Evolutionary conservation across 306 rosid species (phyloP), one percentile per base, ranked within the genome.

Genomic region (Lathyrus sativus): DNA sequence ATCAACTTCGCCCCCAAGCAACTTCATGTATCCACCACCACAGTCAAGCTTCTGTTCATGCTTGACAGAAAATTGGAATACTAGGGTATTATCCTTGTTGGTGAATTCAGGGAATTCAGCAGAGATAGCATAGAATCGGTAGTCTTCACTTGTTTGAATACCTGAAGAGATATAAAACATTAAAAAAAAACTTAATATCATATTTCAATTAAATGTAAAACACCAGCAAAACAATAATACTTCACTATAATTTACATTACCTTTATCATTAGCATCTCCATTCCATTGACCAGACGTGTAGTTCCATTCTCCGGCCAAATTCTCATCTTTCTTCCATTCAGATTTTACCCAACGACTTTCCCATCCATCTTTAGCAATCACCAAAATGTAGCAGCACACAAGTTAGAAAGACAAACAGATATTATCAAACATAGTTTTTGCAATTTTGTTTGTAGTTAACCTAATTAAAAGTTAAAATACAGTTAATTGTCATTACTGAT

Each of bases 31-130:
- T 65, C 99, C 99, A 79, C 97, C 99, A 80, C 99, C 99, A 65
- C 99, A 95, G 82, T 95, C 99, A 82, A 95, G 97, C 81, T 95
- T 95, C 82, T 95, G 99, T 54, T 95, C 99, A 58, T 95, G 97
- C 86, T 95, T 95, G 67, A 95, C 99, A 38, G 92, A 82, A 74
- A 95, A 95, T 69, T 95, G 99, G 77, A 95, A 95, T 24, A 95
- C 97, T 62, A 95, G 80, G 7, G 88, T 83, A 15, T 87, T 87
- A 26, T 85, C 99, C 84, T 95, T 95, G 65, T 95, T 95, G 86
- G 92, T 88, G 83, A 88, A 90, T 87, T 87, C 96, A 61, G 99
- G 97, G 83, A 55, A 95, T 79, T 90, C 92, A 56, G 99, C 99
- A 14, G 99, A 95, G 72, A 95, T 87, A 71, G 99, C 99, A 22